phyloP scores from a whole-genome alignment of 495 filamentous ascomycete genomes.

The Recurvomyces mirabilis region DNA sequence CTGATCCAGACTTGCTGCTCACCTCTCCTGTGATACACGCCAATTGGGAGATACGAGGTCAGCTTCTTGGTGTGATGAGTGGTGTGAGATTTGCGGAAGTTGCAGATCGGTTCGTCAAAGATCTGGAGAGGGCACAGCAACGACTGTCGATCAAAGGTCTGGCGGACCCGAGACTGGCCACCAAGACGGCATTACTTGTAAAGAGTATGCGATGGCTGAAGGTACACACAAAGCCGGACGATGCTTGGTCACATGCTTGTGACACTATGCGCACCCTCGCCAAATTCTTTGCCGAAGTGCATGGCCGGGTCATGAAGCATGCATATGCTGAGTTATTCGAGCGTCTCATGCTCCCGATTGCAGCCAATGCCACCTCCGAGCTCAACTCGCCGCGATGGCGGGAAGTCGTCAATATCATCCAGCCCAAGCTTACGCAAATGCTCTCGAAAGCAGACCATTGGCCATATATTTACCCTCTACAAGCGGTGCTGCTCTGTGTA shows the following conservation, averaged over 20 bases:
- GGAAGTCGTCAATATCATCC: slow-evolving; percentile 66
- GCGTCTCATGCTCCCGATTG: slow-evolving; percentile 77
- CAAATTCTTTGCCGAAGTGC: slow-evolving; percentile 68
- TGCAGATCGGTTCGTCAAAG: slow-evolving; percentile 62
- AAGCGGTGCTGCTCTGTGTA: slow-evolving; percentile 73
- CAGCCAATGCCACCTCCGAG: slow-evolving; percentile 60
- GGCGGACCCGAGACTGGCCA: slow-evolving; percentile 50
- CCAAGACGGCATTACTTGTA: slow-evolving; percentile 70
- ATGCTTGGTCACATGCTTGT: slow-evolving; percentile 75
- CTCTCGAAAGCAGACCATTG: slow-evolving; percentile 85
- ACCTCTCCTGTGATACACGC: slow-evolving; percentile 71
- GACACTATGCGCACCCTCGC: slow-evolving; percentile 74
- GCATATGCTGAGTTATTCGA: slow-evolving; percentile 88
- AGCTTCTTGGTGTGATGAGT: slow-evolving; percentile 90
- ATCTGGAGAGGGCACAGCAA: slow-evolving; percentile 66
- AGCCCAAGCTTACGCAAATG: slow-evolving; percentile 65
- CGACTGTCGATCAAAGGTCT: slow-evolving; percentile 55
- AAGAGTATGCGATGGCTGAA: slow-evolving; percentile 83
- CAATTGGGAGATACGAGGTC: slow-evolving; percentile 89
- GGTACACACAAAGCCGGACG: slow-evolving; percentile 55
- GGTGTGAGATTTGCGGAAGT: slow-evolving; percentile 79
- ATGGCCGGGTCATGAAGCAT: slow-evolving; percentile 79
- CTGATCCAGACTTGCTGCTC: slow-evolving; percentile 72
- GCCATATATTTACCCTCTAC: slow-evolving; percentile 73
- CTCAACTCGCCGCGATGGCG: slow-evolving; percentile 72